A percentile compares a stretch with the other conserved stretches of the same genome.
Evolutionary conservation across 257 asterid genomes (phyloP).

Genomic region (Solanum chiquidenum): DNA sequence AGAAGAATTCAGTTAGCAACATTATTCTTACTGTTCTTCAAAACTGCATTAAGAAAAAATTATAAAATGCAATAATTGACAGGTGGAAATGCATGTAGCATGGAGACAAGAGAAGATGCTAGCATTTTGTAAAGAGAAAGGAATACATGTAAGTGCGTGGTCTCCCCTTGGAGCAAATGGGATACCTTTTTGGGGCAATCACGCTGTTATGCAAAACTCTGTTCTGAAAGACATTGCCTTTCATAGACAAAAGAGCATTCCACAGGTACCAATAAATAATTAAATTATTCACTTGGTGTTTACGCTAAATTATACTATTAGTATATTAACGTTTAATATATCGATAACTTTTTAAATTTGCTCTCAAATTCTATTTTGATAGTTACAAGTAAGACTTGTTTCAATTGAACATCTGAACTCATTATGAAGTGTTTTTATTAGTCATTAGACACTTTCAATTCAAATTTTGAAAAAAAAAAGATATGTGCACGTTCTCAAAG

Average conservation of each 20-base stretch:
- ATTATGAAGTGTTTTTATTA: no score
- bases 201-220: slow-evolving; percentile 28
- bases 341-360: no score
- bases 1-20: no score
- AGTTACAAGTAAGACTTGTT: no score
- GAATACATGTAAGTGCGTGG: slow-evolving; percentile 35
- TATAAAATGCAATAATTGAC: neutral
- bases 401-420: neutral
- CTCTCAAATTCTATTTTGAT: no score
- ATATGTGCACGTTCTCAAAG: neutral
- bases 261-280: slow-evolving; percentile 23
- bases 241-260: slow-evolving; percentile 15
- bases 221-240: slow-evolving; percentile 27
- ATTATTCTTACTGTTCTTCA: no score
- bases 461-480: no score
- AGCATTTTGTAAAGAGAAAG: slow-evolving; percentile 24
- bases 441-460: neutral
- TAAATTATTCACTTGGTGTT: neutral
- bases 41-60: rapidly evolving
- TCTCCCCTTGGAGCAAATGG: slow-evolving; percentile 48
- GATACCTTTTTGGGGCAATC: slow-evolving; percentile 23
- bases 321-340: neutral
- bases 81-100: slow-evolving; percentile 57
- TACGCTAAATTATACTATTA: neutral
- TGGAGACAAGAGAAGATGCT: slow-evolving; percentile 48